phyloP scores from a whole-genome alignment of 2,329 filamentous ascomycete species.

The Nigrospora sphaerica region DNA sequence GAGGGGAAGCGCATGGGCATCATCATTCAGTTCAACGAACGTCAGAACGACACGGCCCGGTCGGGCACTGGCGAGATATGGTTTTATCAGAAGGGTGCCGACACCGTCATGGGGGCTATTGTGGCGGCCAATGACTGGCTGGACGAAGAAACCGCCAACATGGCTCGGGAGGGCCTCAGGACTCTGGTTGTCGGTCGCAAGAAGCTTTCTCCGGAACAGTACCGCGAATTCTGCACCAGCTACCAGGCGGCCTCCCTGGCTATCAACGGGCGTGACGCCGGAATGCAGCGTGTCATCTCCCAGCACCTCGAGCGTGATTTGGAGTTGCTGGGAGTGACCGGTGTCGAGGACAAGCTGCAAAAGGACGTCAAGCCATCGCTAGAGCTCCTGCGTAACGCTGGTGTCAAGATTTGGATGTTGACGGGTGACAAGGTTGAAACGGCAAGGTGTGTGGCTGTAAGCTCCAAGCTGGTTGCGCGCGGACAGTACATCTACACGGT shows the following conservation, averaged over 20 bases:
- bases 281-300: slow-evolving; percentile 73
- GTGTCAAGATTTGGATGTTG: slow-evolving; percentile 99
- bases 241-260: slow-evolving; percentile 77
- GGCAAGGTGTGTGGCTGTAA: slow-evolving; percentile 90
- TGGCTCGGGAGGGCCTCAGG: slow-evolving; percentile 92
- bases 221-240: slow-evolving; percentile 67
- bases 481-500: slow-evolving; percentile 97
- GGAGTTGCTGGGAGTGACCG: slow-evolving; percentile 92
- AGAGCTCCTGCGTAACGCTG: slow-evolving; percentile 90
- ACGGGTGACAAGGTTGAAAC: slow-evolving; percentile 99
- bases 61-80: slow-evolving; percentile 72
- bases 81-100: slow-evolving; percentile 98
- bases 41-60: slow-evolving; percentile 37
- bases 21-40: slow-evolving; percentile 75
- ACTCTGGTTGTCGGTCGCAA: slow-evolving; percentile 95
- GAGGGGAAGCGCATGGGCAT: slow-evolving; percentile 99
- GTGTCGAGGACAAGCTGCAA: slow-evolving; percentile 95
- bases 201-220: slow-evolving; percentile 69
- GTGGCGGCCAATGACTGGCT: slow-evolving; percentile 97
- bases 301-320: slow-evolving; percentile 81
- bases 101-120: slow-evolving; percentile 96
- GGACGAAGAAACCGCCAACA: slow-evolving; percentile 98
- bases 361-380: slow-evolving; percentile 92
- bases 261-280: slow-evolving; percentile 70
- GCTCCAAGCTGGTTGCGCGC: slow-evolving; percentile 84